Base-by-base conservation (phyloP, 2,329 filamentous ascomycete species). In the Endocalyx cinctus region DNA sequence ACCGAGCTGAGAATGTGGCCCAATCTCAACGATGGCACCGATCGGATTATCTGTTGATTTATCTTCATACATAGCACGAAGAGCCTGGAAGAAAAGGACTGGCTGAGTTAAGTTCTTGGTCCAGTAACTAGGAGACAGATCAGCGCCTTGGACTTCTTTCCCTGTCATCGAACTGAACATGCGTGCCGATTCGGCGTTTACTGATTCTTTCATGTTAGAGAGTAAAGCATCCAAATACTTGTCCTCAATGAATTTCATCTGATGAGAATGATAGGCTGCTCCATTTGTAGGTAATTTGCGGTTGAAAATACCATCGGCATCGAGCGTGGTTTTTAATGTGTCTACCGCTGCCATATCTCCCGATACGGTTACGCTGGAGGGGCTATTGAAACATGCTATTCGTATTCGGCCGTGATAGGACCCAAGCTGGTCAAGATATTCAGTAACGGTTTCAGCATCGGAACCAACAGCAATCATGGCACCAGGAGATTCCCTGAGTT, bases 391-490 rank as follows among this genome's bases (percentile, higher is more conserved):
- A 23, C 20, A 23, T 23, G 20, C 20, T n/a, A 23, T 45, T 26
- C 17, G 32, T 1, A 36, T 38, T 4, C n/a, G 8, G 20, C 20
- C 20, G 20, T n/a, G 8, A 23, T 8, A 8, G 8, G 20, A 8
- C n/a, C 8, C n/a, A 8, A 23, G 20, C n/a, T n/a, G 8, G 20
- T 23, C 20, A n/a, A 23, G 20, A n/a, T 23, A 23, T 0, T 6
- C 4, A 5, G 27, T 15, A 10, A 17, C 27, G 1, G 43, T 29
- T 4, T 29, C 38, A 20, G 7, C 13, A 12, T 29, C 31, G 23
- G 37, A 27, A 16, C 46, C 46, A 30, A 50, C 30, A 33, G 48
- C 48, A 4, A 50, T 11, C 51, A 54, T 54, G 17, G 32, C 45
- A 5, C 51, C 48, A 7, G 34, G 35, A 16, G n/a, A 12, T 29